Percentiles rank a stretch among this genome's conserved stretches.
These are phyloP conservation scores for Hibiscus tridactylites DNA, from an alignment of 345 rosid species.

Conservation along the genomic window DNA sequence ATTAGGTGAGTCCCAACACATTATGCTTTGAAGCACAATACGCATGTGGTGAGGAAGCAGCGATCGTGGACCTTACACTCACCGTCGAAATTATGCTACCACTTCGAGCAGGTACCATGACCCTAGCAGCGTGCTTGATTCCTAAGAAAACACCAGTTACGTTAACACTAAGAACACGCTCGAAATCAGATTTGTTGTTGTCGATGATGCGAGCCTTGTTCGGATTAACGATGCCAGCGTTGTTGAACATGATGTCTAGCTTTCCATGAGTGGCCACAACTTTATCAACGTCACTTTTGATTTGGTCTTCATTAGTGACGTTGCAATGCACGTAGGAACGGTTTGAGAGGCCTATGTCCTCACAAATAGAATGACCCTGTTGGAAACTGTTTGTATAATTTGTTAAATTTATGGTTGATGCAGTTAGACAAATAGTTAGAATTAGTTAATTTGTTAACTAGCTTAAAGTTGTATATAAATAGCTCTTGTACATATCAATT, in stretches of 20 bases:
- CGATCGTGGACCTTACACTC: constrained; percentile 22
- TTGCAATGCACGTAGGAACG: constrained; percentile 13
- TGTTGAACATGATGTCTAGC: constrained; percentile 40
- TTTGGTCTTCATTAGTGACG: constrained; percentile 28
- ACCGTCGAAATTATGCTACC: constrained; percentile 32
- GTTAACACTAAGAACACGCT: constrained; percentile 30
- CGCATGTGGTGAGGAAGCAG: constrained; percentile 26
- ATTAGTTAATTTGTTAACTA: too few relatives aligned
- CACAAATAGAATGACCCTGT: not conserved
- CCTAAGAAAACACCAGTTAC: constrained; percentile 38
- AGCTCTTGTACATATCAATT: too few relatives aligned
- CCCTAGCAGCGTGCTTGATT: constrained; percentile 33
- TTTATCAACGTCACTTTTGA: constrained; percentile 17
- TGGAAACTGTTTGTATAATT: too few relatives aligned
- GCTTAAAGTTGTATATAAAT: too few relatives aligned
- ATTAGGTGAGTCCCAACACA: not conserved
- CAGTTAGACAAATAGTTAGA: too few relatives aligned
- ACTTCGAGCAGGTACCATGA: constrained; percentile 28
- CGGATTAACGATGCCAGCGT: constrained; percentile 25
- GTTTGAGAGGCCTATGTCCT: constrained; percentile 17
- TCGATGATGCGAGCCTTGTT: constrained; percentile 27
- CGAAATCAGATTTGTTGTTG: constrained; percentile 28
- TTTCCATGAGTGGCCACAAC: constrained; percentile 31
- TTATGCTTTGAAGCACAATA: constrained; percentile 29
- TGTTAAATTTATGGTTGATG: too few relatives aligned